phyloP scores from a whole-genome alignment of 441 rosid genomes.

The Eutrema salsugineum region DNA sequence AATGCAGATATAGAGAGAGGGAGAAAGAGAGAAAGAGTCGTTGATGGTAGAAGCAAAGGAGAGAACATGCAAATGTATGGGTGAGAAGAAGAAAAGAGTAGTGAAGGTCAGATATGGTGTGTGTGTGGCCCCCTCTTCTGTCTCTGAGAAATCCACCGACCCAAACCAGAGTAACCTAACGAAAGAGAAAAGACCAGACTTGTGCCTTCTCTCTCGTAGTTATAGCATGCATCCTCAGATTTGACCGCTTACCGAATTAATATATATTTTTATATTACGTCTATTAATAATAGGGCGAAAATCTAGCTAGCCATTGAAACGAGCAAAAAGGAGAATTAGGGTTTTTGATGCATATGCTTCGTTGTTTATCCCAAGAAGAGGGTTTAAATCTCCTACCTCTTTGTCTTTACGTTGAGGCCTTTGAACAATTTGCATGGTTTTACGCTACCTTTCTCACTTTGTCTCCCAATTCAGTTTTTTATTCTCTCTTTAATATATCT shows the following conservation, averaged over 20 bases:
- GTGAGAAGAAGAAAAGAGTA: conserved; percentile 25
- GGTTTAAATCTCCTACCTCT: conserved; percentile 5
- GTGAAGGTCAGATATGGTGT: conserved; percentile 42
- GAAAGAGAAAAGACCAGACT: conserved; percentile 33
- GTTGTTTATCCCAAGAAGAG: conserved; percentile 31
- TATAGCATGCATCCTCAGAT: conserved; percentile 20
- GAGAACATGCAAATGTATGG: conserved; percentile 63
- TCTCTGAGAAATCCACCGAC: conserved; percentile 30
- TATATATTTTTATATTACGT: neutral
- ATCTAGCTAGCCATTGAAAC: conserved; percentile 19
- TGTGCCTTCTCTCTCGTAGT: conserved; percentile 29
- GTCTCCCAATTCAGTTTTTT: conserved; percentile 22
- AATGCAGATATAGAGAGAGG: conserved; percentile 37
- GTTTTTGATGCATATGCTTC: conserved; percentile 29
- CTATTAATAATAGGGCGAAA: conserved; percentile 17
- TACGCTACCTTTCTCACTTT: conserved; percentile 30
- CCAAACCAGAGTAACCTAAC: conserved; percentile 27
- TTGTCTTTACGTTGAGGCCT: conserved; percentile 30
- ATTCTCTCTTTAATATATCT: neutral
- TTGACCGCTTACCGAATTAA: conserved; percentile 2
- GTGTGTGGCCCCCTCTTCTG: conserved; percentile 33
- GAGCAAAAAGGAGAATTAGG: conserved; percentile 19
- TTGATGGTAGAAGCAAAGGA: conserved; percentile 24
- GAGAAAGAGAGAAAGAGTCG: conserved; percentile 19
- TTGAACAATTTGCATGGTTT: conserved; percentile 31